A percentile compares a stretch with the other conserved stretches of the same genome.
Evolutionary conservation across 139 green algal species (phyloP).

Genomic region (Chlorella sp.): DNA sequence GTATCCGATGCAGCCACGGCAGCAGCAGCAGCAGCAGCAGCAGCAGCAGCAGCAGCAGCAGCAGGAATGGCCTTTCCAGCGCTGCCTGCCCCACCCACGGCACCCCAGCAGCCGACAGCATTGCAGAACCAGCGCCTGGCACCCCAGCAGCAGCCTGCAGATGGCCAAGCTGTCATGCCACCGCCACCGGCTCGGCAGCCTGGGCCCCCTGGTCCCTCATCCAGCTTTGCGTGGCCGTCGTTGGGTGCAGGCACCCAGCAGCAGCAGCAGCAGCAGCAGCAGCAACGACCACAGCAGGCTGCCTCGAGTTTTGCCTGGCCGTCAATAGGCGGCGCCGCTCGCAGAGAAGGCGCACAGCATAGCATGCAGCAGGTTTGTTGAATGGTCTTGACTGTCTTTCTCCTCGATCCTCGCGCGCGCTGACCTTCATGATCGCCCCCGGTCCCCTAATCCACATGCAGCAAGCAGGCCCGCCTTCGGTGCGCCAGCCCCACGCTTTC

Average conservation of each 20-base stretch:
- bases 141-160: neutral
- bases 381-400: no score
- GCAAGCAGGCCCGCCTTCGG: no score
- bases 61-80: neutral
- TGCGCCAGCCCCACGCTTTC: no score
- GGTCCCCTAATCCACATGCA: no score
- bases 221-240: constrained; percentile 23
- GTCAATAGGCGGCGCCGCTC: neutral
- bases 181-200: neutral
- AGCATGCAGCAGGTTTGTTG: neutral
- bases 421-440: no score
- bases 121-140: neutral
- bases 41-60: neutral
- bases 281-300: neutral
- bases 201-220: neutral
- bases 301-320: constrained; percentile 20
- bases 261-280: neutral
- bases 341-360: neutral
- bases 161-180: neutral
- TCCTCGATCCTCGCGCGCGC: no score
- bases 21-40: neutral
- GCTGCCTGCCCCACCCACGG: constrained; percentile 1
- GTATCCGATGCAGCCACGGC: neutral
- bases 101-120: neutral
- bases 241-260: neutral